Evolutionary conservation across 345 rosid genomes (phyloP).

Genomic region (Angophora floribunda): DNA sequence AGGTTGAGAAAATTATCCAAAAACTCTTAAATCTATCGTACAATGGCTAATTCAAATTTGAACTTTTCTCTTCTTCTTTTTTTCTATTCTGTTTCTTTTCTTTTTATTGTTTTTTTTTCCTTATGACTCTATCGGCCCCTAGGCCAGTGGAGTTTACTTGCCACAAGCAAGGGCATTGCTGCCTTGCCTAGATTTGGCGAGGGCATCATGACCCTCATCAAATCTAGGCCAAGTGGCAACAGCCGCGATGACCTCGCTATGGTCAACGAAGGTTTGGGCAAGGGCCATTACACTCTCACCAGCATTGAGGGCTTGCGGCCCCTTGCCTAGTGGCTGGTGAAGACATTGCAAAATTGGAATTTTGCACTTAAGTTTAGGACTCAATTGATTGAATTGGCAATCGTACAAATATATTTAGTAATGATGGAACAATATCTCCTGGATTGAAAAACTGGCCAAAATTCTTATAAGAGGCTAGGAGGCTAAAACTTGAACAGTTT

Average conservation of each 20-base stretch:
- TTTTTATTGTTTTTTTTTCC: neutral
- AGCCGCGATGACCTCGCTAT: fast-evolving
- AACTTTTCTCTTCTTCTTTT: neutral
- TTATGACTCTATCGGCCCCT: neutral
- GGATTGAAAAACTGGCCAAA: neutral
- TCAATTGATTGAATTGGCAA: neutral
- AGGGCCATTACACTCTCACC: neutral
- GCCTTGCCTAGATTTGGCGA: neutral
- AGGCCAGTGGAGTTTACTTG: neutral
- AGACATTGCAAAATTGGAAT: neutral
- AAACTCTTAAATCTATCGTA: neutral
- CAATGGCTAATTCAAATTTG: neutral
- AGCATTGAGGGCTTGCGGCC: neutral
- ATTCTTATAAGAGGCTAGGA: neutral
- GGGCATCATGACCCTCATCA: fast-evolving
- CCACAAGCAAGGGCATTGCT: neutral
- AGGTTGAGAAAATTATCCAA: neutral
- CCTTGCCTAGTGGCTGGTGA: neutral
- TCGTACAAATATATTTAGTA: neutral
- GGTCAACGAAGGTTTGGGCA: neutral
- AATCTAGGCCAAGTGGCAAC: neutral
- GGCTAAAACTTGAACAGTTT: neutral
- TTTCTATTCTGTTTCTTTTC: neutral
- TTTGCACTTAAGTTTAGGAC: neutral
- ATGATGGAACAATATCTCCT: neutral